A percentile compares a stretch with the other conserved stretches of the same genome.
Evolutionary conservation across 2,329 filamentous ascomycete genomes (phyloP).

Genomic region (Pseudopyrenochaeta lycopersici): DNA sequence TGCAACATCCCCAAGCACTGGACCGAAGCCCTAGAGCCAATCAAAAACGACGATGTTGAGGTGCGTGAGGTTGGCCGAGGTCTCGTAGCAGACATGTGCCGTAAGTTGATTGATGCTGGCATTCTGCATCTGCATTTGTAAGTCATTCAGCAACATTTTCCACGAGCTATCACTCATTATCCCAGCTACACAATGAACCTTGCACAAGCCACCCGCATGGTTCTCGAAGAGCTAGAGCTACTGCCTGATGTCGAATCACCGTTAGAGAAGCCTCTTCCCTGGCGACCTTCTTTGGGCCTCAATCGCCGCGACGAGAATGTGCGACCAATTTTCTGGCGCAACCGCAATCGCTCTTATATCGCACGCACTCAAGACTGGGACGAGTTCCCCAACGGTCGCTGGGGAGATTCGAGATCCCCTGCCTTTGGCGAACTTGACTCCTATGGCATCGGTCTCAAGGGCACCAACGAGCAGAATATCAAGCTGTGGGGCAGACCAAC

Average conservation of each 20-base stretch:
- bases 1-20: conserved; percentile 83
- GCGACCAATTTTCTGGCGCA: conserved; percentile 98
- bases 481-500: conserved; percentile 92
- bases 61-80: conserved; percentile 89
- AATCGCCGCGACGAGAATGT: conserved; percentile 93
- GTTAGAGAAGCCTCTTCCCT: conserved; percentile 88
- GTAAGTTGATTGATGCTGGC: conserved; percentile 81
- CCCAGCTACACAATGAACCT: conserved; percentile 95
- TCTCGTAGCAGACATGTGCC: conserved; percentile 89
- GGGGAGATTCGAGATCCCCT: conserved; percentile 95
- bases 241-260: conserved; percentile 80
- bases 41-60: conserved; percentile 95
- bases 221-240: conserved; percentile 88
- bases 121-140: conserved; percentile 90
- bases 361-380: conserved; percentile 98
- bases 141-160: conserved; percentile 27
- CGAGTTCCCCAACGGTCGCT: conserved; percentile 97
- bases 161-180: conserved; percentile 11
- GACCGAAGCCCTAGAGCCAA: conserved; percentile 82
- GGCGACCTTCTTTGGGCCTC: conserved; percentile 92
- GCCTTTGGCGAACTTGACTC: conserved; percentile 95
- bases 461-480: conserved; percentile 94
- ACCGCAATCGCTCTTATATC: conserved; percentile 94
- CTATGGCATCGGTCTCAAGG: conserved; percentile 92
- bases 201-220: conserved; percentile 90